Evolutionary conservation across 306 rosid species (phyloP).

Genomic region (Begonia masoniana): DNA sequence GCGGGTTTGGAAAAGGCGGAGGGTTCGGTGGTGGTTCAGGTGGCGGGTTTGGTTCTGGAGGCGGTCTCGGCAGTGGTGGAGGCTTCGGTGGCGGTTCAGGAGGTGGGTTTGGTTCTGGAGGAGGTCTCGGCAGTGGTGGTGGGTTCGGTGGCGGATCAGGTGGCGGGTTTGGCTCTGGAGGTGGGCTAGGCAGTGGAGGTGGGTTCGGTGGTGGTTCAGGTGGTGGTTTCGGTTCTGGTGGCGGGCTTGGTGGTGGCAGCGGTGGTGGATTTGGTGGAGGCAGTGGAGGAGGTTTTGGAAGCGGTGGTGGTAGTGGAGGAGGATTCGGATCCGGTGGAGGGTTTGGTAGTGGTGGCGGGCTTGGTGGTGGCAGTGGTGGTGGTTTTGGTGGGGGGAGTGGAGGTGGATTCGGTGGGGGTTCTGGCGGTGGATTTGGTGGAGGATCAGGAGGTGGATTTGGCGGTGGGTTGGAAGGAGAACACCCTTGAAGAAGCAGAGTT

Average conservation of each 20-base stretch:
- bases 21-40: too few relatives aligned
- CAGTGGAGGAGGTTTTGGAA: background rate
- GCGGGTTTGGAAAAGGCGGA: too few relatives aligned
- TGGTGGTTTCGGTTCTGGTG: background rate
- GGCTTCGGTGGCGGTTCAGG: too few relatives aligned
- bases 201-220: background rate
- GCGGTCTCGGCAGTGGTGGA: too few relatives aligned
- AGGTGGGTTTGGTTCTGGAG: too few relatives aligned
- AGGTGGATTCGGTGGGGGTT: too few relatives aligned
- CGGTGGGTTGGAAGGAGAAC: too few relatives aligned
- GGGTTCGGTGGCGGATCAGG: background rate
- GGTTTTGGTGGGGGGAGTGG: background rate
- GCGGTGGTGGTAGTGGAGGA: background rate
- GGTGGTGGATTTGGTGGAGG: background rate
- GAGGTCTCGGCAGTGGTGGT: too few relatives aligned
- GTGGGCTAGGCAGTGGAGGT: background rate
- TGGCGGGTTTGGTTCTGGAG: too few relatives aligned
- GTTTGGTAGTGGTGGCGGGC: background rate
- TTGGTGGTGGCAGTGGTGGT: background rate
- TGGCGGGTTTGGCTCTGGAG: constrained; percentile 1
- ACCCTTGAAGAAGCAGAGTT: background rate
- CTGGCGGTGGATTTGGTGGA: background rate
- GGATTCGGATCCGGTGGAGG: background rate
- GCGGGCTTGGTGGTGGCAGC: background rate
- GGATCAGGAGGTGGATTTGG: background rate